Evolutionary conservation across 2,329 filamentous ascomycete genomes (phyloP).

Genomic region (Aurifilum marmelostoma): DNA sequence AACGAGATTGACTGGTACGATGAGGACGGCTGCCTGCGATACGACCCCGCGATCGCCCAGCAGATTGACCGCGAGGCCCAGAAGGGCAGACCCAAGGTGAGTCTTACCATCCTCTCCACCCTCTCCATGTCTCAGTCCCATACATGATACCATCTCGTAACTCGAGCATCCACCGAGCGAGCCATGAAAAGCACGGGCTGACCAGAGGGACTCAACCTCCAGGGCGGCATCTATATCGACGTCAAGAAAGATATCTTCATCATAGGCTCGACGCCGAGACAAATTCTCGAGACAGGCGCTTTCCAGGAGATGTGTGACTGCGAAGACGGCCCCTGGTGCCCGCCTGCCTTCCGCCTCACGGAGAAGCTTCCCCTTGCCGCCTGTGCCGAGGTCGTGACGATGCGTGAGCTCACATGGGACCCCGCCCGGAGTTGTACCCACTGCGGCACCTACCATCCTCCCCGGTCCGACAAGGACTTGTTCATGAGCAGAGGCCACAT

Average conservation of each 20-base stretch:
- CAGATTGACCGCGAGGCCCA: constrained; percentile 1
- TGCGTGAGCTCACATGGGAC: constrained; percentile 21
- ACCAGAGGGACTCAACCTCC: not conserved
- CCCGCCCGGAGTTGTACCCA: not conserved
- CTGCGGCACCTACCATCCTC: constrained; percentile 8
- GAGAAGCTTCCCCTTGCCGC: not conserved
- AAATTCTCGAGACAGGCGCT: not conserved
- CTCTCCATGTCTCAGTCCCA: not conserved
- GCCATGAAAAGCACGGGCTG: not conserved
- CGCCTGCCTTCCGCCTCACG: constrained; percentile 4
- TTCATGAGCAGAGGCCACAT: not conserved
- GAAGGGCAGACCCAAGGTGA: not conserved
- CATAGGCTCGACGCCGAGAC: constrained; percentile 9
- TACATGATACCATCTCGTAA: not conserved
- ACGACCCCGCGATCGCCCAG: not conserved
- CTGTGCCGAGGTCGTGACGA: constrained; percentile 9
- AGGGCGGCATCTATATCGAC: constrained; percentile 20
- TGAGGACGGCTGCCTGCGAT: not conserved
- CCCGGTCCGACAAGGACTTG: not conserved
- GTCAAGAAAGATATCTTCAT: constrained; percentile 13
- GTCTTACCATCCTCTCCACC: not conserved
- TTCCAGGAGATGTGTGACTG: not conserved
- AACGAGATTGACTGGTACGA: not conserved
- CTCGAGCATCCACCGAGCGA: not conserved
- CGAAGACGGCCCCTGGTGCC: not conserved